A percentile compares a stretch with the other conserved stretches of the same genome.
phyloP scores from a whole-genome alignment of 2,329 filamentous ascomycete genomes.

The Phyllosticta paracitricarpa region DNA sequence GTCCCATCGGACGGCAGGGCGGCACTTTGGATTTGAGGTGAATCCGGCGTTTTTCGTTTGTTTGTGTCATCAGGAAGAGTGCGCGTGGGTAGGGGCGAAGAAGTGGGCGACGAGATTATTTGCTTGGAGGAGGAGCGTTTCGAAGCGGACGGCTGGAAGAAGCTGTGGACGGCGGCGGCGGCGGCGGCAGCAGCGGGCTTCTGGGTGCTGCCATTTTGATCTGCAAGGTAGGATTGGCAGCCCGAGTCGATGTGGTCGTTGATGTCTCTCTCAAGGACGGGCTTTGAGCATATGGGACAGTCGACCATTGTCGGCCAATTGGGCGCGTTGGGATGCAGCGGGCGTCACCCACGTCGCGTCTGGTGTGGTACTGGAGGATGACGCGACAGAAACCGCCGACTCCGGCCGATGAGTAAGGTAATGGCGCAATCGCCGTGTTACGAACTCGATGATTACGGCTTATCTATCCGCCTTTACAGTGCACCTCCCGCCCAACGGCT shows the following conservation, averaged over 20 bases:
- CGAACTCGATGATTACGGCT: not conserved
- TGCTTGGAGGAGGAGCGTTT: constrained; percentile 26
- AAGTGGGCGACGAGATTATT: constrained; percentile 16
- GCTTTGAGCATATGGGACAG: constrained; percentile 72
- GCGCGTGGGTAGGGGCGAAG: constrained; percentile 8
- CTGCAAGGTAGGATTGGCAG: constrained; percentile 59
- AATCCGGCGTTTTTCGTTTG: not conserved
- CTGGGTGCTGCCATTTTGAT: constrained; percentile 30
- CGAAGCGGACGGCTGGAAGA: constrained; percentile 46
- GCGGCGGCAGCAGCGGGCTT: constrained; percentile 16
- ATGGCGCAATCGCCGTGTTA: not conserved
- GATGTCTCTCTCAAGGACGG: constrained; percentile 64
- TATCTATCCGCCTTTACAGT: not conserved
- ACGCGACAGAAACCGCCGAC: constrained; percentile 1
- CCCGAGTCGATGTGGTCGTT: constrained; percentile 85
- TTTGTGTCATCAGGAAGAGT: not conserved
- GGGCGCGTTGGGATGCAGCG: not conserved
- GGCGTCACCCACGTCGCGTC: not conserved
- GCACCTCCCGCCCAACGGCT: not conserved
- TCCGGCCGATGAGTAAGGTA: not conserved
- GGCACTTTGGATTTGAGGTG: not conserved
- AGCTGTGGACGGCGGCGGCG: constrained; percentile 35
- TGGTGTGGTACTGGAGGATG: not conserved
- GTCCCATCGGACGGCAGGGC: constrained; percentile 7
- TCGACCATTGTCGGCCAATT: constrained; percentile 43